phyloP scores from a whole-genome alignment of 371 early-diverging fungal species.

The Mortierella sp. region DNA sequence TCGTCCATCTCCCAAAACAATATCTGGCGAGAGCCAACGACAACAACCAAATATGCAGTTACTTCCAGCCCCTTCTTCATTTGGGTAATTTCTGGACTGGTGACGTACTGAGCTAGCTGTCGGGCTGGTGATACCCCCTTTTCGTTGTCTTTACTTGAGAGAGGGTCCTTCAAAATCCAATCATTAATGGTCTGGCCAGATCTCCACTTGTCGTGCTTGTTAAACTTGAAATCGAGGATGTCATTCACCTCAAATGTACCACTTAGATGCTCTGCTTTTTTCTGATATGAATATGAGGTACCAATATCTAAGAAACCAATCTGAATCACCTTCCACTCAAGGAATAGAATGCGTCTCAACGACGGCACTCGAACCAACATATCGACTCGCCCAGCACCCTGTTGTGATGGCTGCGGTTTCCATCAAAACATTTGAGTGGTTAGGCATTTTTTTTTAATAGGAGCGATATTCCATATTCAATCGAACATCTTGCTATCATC shows the following conservation, averaged over 20 bases:
- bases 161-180: background rate
- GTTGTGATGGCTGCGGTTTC: background rate
- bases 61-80: conserved; percentile 21
- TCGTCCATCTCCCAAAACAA: conserved; percentile 32
- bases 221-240: background rate
- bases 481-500: background rate
- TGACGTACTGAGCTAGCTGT: background rate
- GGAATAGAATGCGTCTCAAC: background rate
- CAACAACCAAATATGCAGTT: conserved; percentile 34
- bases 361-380: background rate
- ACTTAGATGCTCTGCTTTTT: background rate
- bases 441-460: too few species aligned
- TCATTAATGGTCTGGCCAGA: background rate
- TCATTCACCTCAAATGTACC: background rate
- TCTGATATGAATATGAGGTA: background rate
- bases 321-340: background rate
- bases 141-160: background rate
- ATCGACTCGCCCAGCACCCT: background rate
- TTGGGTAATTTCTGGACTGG: conserved; percentile 12
- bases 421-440: background rate
- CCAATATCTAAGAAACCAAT: background rate
- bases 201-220: background rate
- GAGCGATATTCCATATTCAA: too few species aligned
- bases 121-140: background rate
- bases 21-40: conserved; percentile 41